A percentile compares a stretch with the other conserved stretches of the same genome.
phyloP scores from a whole-genome alignment of 305 asterid species.

The Solanum aculeatissimum region DNA sequence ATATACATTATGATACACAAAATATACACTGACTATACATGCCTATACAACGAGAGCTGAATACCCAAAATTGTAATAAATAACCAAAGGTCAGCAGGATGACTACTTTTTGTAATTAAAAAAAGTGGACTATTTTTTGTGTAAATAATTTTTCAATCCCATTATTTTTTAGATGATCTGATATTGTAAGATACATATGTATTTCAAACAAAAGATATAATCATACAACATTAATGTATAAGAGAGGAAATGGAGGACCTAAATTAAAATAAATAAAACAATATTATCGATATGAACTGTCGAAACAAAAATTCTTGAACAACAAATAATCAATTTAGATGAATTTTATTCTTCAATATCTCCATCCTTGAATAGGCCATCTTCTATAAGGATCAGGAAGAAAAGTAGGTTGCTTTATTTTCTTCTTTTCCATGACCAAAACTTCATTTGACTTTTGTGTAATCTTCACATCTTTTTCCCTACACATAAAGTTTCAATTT shows the following conservation, averaged over 20 bases:
- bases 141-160: no score
- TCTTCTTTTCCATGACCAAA: neutral
- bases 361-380: slow-evolving; percentile 39
- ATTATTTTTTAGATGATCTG: neutral
- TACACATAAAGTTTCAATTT: neutral
- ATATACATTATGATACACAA: no score
- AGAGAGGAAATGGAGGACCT: neutral
- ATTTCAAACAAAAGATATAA: neutral
- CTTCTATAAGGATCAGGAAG: slow-evolving; percentile 27
- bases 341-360: neutral
- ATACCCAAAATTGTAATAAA: no score
- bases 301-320: neutral
- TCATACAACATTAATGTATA: neutral
- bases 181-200: neutral
- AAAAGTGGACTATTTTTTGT: no score
- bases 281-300: neutral
- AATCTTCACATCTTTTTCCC: neutral
- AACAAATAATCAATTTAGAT: neutral
- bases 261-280: neutral
- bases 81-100: no score
- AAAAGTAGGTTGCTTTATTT: slow-evolving; percentile 13
- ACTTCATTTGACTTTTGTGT: neutral
- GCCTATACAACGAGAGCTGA: no score
- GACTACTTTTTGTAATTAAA: no score
- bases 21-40: no score